Evolutionary conservation across 495 filamentous ascomycete genomes (phyloP).

Genomic region (Aspergillus homomorphus): DNA sequence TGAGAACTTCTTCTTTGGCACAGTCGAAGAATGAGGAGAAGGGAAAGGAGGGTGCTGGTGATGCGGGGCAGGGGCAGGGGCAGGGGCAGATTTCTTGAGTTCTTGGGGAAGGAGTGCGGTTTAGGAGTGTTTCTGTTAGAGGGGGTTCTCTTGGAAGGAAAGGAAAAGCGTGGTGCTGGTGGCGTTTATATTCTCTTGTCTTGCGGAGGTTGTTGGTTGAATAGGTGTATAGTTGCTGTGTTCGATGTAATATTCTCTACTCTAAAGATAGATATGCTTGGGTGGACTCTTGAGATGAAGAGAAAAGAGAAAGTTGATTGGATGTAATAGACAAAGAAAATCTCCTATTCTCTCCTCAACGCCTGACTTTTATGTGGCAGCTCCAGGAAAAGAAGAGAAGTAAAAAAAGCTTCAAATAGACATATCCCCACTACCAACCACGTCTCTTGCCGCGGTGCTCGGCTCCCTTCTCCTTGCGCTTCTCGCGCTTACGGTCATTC

Average conservation of each 20-base stretch:
- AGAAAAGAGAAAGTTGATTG: not conserved
- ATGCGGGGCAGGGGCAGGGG: not conserved
- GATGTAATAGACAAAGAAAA: not conserved
- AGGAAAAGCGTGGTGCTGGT: not conserved
- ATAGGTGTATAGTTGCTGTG: conserved; percentile 5
- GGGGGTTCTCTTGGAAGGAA: too few species aligned
- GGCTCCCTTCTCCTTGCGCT: conserved; percentile 70
- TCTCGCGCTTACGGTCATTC: conserved; percentile 78
- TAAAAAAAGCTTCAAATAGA: not conserved
- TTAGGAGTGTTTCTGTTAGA: not conserved
- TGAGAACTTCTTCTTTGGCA: conserved; percentile 19
- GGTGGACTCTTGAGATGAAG: not conserved
- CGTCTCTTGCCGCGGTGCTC: conserved; percentile 68
- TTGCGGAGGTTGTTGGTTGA: not conserved
- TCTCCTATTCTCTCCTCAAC: conserved; percentile 12
- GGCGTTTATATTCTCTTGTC: not conserved
- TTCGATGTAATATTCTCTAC: conserved; percentile 14
- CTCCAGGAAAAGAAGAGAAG: conserved; percentile 8
- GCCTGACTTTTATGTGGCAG: conserved; percentile 10
- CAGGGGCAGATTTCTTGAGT: not conserved
- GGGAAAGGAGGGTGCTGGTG: conserved; percentile 5
- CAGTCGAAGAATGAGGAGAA: conserved; percentile 7
- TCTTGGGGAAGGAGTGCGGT: not conserved
- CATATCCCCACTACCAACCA: conserved; percentile 50
- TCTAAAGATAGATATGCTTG: conserved; percentile 21